Conservation (phyloP, 345 rosid species). For the Salix exigua region DNA sequence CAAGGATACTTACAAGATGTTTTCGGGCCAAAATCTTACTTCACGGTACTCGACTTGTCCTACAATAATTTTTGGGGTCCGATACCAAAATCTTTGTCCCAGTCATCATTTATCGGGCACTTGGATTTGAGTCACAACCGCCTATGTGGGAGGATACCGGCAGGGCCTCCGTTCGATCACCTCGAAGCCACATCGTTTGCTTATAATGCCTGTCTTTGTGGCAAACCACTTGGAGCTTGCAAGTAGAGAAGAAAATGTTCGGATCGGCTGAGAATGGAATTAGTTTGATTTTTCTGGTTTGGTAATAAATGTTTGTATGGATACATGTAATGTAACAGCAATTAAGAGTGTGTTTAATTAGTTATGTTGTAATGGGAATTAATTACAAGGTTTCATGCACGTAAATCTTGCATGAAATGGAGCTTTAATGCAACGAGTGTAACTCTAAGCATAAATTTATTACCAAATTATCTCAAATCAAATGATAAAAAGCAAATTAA, state of each 20-base stretch:
- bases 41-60: slow-evolving; percentile 65
- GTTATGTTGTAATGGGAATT: neutral
- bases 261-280: neutral
- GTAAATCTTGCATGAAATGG: slow-evolving; percentile 5
- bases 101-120: slow-evolving; percentile 70
- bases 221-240: slow-evolving; percentile 67
- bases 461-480: neutral
- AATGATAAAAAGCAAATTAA: neutral
- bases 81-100: slow-evolving; percentile 51
- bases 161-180: slow-evolving; percentile 72
- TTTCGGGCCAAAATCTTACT: slow-evolving; percentile 71
- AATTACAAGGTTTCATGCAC: slow-evolving; percentile 6
- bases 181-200: slow-evolving; percentile 76
- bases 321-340: neutral
- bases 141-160: slow-evolving; percentile 74
- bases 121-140: slow-evolving; percentile 87
- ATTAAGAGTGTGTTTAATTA: neutral
- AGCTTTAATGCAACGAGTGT: neutral
- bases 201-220: slow-evolving; percentile 73
- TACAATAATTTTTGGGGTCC: slow-evolving; percentile 57
- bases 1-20: slow-evolving; percentile 60
- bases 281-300: neutral
- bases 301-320: neutral
- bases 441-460: neutral
- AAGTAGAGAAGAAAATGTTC: neutral